Conservation (phyloP, 306 rosid species). For the Leucaena leucocephala region DNA sequence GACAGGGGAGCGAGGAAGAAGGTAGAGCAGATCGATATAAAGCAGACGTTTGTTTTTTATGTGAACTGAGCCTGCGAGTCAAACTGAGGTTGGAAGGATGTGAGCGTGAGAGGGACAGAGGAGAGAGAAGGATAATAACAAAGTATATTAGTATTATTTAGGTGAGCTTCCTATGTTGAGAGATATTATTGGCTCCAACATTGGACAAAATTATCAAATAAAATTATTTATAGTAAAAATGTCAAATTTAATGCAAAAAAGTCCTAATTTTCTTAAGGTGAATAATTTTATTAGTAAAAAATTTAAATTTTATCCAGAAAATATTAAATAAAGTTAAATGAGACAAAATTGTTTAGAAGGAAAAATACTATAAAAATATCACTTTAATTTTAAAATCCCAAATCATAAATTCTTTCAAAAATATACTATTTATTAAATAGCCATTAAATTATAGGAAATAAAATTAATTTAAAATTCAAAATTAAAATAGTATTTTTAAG, state of each 20-base stretch:
- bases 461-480: no score
- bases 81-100: conserved; percentile 13
- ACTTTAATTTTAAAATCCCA: no score
- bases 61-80: conserved; percentile 35
- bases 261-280: no score
- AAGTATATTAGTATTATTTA: background rate
- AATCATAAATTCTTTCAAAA: no score
- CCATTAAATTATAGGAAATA: no score
- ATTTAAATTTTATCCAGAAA: no score
- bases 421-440: no score
- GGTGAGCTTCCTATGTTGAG: background rate
- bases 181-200: background rate
- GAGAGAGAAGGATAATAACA: background rate
- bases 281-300: no score
- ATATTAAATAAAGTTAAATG: background rate
- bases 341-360: background rate
- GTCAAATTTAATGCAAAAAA: background rate
- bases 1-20: background rate
- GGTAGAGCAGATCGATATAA: background rate
- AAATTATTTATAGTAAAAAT: background rate
- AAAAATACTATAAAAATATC: no score
- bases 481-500: no score
- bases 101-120: background rate
- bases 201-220: background rate
- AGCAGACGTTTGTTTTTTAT: conserved; percentile 20